phyloP scores from a whole-genome alignment of 192 early-diverging fungal species.

The Coemansia umbellata region DNA sequence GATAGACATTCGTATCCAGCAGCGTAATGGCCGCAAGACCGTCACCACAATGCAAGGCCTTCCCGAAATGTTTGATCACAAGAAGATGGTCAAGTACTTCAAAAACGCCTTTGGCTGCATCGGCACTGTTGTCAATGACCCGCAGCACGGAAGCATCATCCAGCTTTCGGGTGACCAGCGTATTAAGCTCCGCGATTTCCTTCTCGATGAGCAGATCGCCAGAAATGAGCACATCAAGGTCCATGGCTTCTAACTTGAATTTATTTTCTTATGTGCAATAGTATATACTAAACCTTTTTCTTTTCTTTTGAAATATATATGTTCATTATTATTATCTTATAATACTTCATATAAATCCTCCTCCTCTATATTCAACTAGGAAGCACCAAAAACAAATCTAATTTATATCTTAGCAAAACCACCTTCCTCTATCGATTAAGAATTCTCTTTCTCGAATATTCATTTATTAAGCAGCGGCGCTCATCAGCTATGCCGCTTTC shows the following conservation, averaged over 20 bases:
- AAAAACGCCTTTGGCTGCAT: slow-evolving; percentile 97
- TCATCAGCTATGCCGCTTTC: no score
- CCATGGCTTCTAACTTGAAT: slow-evolving; percentile 86
- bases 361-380: no score
- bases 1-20: slow-evolving; percentile 96
- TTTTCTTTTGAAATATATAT: no score
- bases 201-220: slow-evolving; percentile 72
- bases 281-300: no score
- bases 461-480: no score
- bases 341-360: no score
- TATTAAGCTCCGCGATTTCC: slow-evolving; percentile 73
- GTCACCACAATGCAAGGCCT: slow-evolving; percentile 94
- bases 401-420: no score
- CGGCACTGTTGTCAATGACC: slow-evolving; percentile 90
- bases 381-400: no score
- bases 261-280: no score
- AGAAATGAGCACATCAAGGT: slow-evolving; percentile 86
- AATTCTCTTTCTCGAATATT: no score
- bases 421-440: no score
- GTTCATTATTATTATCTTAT: no score
- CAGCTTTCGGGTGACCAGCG: slow-evolving; percentile 97
- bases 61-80: slow-evolving; percentile 78
- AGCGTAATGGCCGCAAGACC: slow-evolving; percentile 95
- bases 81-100: slow-evolving; percentile 91
- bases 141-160: slow-evolving; percentile 87